Conservation (phyloP, 106 monocot species). For the Phalaenopsis aphrodite region DNA sequence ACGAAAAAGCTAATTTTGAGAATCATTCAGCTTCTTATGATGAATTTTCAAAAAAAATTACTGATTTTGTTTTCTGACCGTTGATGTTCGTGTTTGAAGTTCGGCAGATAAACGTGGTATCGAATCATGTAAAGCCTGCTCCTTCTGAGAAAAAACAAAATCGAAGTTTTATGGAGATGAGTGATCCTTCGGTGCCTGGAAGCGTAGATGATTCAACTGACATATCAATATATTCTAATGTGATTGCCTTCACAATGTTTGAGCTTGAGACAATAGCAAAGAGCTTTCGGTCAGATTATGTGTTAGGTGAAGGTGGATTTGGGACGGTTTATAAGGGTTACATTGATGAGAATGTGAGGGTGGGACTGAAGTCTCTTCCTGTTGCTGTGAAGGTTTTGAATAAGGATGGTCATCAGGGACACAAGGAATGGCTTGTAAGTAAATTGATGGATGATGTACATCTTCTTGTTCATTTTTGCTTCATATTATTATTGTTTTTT, state of each 20-base stretch:
- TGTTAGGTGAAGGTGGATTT: constrained; percentile 94
- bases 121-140: constrained; percentile 30
- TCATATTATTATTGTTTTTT: background rate
- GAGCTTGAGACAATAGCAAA: constrained; percentile 96
- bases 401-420: constrained; percentile 72
- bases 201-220: constrained; percentile 75
- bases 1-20: background rate
- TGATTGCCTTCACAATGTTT: constrained; percentile 86
- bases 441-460: background rate
- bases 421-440: constrained; percentile 77
- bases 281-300: constrained; percentile 89
- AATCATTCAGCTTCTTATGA: background rate
- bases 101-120: constrained; percentile 60
- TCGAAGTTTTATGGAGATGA: constrained; percentile 58
- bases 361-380: constrained; percentile 82
- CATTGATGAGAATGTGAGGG: constrained; percentile 93
- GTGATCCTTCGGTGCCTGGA: constrained; percentile 48
- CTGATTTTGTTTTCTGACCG: background rate
- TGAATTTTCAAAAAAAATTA: background rate
- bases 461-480: background rate
- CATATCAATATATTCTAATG: constrained; percentile 79
- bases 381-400: constrained; percentile 77
- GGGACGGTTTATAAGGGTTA: constrained; percentile 97
- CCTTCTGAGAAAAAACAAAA: constrained; percentile 62
- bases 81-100: constrained; percentile 28